These are phyloP conservation scores for Thielaviopsis ethacetica DNA, from an alignment of 2,329 filamentous ascomycete genomes.

Conservation along the genomic window DNA sequence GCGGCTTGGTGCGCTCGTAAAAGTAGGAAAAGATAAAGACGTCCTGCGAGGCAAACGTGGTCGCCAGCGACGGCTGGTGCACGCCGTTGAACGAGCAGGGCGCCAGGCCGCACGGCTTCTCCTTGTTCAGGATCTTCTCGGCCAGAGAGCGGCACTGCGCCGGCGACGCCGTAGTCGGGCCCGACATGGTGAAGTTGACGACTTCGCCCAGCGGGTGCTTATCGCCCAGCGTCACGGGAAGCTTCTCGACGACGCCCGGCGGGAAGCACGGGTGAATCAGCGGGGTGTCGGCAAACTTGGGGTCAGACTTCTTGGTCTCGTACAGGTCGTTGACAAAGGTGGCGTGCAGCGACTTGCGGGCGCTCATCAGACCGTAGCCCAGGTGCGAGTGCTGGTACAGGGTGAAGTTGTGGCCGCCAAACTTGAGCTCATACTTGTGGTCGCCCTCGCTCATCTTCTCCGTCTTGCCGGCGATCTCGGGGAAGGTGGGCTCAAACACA, in stretches of 20 bases:
- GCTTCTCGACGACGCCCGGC: slow-evolving; percentile 52
- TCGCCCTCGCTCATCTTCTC: slow-evolving; percentile 74
- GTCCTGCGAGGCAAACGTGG: slow-evolving; percentile 83
- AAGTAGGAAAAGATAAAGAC: slow-evolving; percentile 98
- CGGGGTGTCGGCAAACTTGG: slow-evolving; percentile 52
- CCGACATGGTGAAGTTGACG: slow-evolving; percentile 70
- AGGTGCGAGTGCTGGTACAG: slow-evolving; percentile 98
- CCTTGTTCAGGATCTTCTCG: slow-evolving; percentile 83
- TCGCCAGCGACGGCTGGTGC: slow-evolving; percentile 78
- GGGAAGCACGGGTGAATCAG: slow-evolving; percentile 76
- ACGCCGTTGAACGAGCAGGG: slow-evolving; percentile 99
- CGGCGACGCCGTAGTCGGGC: slow-evolving; percentile 56
- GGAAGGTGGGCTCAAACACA: slow-evolving; percentile 91
- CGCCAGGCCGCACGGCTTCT: slow-evolving; percentile 59
- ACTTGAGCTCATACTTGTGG: slow-evolving; percentile 86
- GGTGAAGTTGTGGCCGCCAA: slow-evolving; percentile 78
- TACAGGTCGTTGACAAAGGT: slow-evolving; percentile 57
- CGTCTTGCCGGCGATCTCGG: slow-evolving; percentile 56
- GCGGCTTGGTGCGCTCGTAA: slow-evolving; percentile 80
- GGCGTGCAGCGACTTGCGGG: slow-evolving; percentile 71
- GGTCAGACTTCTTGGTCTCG: slow-evolving; percentile 41
- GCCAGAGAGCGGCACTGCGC: slow-evolving; percentile 81
- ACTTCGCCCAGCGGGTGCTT: slow-evolving; percentile 47
- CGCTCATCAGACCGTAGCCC: slow-evolving; percentile 91
- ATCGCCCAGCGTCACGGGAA: slow-evolving; percentile 55